phyloP scores from a whole-genome alignment of 106 monocot species.

The Posidonia australis region DNA sequence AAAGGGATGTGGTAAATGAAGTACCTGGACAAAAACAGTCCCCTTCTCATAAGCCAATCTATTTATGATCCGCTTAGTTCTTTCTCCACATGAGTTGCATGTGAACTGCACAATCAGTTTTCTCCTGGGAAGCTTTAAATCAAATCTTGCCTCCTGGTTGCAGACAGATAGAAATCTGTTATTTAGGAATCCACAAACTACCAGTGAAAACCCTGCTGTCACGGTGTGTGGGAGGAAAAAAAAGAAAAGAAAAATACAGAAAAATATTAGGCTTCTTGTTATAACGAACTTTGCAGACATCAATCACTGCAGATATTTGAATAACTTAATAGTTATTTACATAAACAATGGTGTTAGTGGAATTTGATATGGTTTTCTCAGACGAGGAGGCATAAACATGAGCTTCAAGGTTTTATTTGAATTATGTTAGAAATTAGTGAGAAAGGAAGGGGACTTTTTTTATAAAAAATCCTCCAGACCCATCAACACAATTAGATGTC shows the following conservation, averaged over 20 bases:
- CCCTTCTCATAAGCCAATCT: conserved; percentile 23
- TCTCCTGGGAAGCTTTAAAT: conserved; percentile 17
- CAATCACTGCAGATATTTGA: no score
- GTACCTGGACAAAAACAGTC: conserved; percentile 29
- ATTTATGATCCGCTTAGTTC: conserved; percentile 18
- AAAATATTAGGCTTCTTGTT: background rate
- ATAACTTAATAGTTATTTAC: no score
- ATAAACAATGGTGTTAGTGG: no score
- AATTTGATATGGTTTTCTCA: no score
- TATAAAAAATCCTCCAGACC: no score
- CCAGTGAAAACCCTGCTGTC: no score
- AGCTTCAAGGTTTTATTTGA: no score
- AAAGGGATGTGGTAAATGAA: background rate
- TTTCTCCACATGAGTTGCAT: conserved; percentile 23
- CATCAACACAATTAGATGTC: background rate
- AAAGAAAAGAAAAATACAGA: background rate
- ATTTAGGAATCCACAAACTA: background rate
- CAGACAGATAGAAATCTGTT: background rate
- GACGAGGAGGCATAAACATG: no score
- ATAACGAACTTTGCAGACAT: background rate
- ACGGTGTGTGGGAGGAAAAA: background rate
- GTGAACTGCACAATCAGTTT: conserved; percentile 23
- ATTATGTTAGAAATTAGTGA: no score
- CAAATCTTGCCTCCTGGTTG: conserved; percentile 12
- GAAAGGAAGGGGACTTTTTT: no score